These are phyloP conservation scores for Camellia oleifera DNA, from an alignment of 179 eudicot genomes.

Conservation along the genomic window DNA sequence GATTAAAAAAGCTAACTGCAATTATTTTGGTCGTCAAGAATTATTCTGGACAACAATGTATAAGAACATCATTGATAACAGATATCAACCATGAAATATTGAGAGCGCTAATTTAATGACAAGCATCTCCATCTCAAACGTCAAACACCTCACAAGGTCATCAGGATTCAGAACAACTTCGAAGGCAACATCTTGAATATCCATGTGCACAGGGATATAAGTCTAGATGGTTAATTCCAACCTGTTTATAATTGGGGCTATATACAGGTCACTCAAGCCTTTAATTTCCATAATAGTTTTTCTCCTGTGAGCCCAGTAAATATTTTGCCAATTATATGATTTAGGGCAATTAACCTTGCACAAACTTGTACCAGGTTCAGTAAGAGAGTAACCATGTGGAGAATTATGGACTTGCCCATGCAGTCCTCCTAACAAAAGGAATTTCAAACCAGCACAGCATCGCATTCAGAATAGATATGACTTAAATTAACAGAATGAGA, in stretches of 20 bases:
- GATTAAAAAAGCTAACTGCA: neutral
- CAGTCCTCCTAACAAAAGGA: neutral
- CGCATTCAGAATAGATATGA: neutral
- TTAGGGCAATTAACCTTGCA: neutral
- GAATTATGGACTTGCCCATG: neutral
- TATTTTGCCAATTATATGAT: neutral
- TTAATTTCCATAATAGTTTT: neutral
- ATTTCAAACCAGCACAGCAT: neutral
- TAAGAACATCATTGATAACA: neutral
- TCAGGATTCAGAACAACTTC: neutral
- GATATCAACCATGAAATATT: neutral
- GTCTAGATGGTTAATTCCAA: neutral
- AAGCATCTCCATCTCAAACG: neutral
- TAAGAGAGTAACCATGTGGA: slow-evolving; percentile 1
- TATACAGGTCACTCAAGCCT: neutral
- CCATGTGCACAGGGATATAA: neutral
- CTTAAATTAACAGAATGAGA: neutral
- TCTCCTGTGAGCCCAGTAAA: neutral
- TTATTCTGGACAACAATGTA: neutral
- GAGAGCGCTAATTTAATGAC: neutral
- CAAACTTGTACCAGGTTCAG: slow-evolving; percentile 3
- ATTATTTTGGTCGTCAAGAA: neutral
- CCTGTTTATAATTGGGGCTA: neutral
- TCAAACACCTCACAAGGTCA: neutral
- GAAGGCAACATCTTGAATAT: neutral